Evolutionary conservation across 1,139 yeast genomes (phyloP).

Genomic region (Lizanozyma gosingica): DNA sequence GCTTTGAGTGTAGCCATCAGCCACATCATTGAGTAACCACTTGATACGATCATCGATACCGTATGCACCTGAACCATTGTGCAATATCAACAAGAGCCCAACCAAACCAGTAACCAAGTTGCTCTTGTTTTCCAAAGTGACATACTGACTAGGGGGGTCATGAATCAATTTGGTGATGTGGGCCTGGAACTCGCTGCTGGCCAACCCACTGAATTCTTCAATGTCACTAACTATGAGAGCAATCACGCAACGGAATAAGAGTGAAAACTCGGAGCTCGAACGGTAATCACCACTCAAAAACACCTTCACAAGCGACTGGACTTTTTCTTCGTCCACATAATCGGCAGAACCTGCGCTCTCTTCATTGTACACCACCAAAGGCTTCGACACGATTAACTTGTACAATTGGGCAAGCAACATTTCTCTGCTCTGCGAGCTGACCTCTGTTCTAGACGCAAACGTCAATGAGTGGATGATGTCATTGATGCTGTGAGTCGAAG

Average conservation of each 20-base stretch:
- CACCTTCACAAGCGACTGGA: constrained; percentile 20
- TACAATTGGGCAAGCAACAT: constrained; percentile 38
- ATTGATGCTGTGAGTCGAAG: constrained; percentile 27
- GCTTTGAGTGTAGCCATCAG: constrained; percentile 32
- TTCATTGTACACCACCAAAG: constrained; percentile 27
- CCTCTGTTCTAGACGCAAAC: constrained; percentile 25
- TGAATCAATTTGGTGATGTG: constrained; percentile 20
- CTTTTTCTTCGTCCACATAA: constrained; percentile 29
- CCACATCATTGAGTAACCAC: constrained; percentile 8
- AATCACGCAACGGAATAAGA: constrained; percentile 27
- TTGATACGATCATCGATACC: constrained; percentile 33
- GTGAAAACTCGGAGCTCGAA: constrained; percentile 30
- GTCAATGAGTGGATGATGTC: constrained; percentile 32
- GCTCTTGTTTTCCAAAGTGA: constrained; percentile 32
- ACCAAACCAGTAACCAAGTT: constrained; percentile 31
- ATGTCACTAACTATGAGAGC: constrained; percentile 34
- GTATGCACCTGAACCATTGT: constrained; percentile 32
- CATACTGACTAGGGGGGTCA: constrained; percentile 23
- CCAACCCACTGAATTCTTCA: constrained; percentile 33
- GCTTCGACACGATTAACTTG: constrained; percentile 32
- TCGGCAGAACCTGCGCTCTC: constrained; percentile 23
- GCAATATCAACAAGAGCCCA: constrained; percentile 25
- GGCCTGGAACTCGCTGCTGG: constrained; percentile 23
- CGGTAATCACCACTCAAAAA: constrained; percentile 26
- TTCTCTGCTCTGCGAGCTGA: constrained; percentile 35